Conservation (phyloP, 129 eudicot species). For the Escallonia rubra region DNA sequence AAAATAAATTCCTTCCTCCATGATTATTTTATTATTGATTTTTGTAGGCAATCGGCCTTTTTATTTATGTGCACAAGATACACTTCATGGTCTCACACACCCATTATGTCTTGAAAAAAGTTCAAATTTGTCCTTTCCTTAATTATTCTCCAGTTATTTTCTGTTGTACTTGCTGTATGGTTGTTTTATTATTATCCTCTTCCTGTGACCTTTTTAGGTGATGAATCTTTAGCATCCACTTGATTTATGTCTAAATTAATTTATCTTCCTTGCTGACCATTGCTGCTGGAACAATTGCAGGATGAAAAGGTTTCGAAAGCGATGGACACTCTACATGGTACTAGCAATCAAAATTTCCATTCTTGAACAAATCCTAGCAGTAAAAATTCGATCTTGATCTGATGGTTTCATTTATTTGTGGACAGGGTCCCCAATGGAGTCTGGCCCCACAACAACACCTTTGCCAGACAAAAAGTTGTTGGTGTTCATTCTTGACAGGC, state of each 20-base stretch:
- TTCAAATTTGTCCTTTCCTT: slow-evolving; percentile 42
- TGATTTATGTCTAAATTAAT: slow-evolving; percentile 16
- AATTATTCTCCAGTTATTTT: slow-evolving; percentile 16
- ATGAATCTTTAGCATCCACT: slow-evolving; percentile 16
- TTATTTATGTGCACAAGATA: slow-evolving; percentile 16
- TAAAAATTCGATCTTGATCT: slow-evolving; percentile 19
- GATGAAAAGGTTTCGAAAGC: slow-evolving; percentile 63
- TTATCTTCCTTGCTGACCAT: slow-evolving; percentile 7
- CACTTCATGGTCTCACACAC: too few relatives aligned
- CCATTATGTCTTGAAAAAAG: slow-evolving; percentile 30
- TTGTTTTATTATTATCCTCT: slow-evolving; percentile 6
- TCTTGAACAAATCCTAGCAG: slow-evolving; percentile 25
- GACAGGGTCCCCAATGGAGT: slow-evolving; percentile 75
- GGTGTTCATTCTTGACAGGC: slow-evolving; percentile 92
- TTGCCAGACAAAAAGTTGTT: slow-evolving; percentile 96
- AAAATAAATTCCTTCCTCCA: slow-evolving; percentile 8
- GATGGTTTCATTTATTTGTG: slow-evolving; percentile 37
- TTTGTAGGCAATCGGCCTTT: slow-evolving; percentile 17
- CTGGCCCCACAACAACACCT: slow-evolving; percentile 91
- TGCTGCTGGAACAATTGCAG: slow-evolving; percentile 49
- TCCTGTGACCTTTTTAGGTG: slow-evolving; percentile 16
- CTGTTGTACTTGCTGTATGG: slow-evolving; percentile 31
- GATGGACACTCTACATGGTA: slow-evolving; percentile 75
- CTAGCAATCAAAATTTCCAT: slow-evolving; percentile 27
- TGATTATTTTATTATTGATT: slow-evolving; percentile 19